Percentiles rank a stretch among this genome's conserved stretches.
Conservation (phyloP, 345 rosid genomes). For the Sonneratia alba region DNA sequence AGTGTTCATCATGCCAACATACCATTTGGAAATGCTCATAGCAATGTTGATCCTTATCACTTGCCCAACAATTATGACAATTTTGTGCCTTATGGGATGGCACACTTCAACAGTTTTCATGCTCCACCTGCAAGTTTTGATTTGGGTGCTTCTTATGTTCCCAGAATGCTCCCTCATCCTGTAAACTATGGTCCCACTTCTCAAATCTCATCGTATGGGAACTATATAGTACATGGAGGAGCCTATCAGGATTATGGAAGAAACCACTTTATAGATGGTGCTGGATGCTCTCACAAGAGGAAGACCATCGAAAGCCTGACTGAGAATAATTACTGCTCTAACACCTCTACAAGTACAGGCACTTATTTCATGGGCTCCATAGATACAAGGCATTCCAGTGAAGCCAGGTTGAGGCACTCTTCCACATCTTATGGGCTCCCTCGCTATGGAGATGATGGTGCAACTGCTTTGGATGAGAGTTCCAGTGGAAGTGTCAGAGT, state of each 20-base stretch:
- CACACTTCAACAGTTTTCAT: conserved; percentile 42
- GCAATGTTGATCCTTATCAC: conserved; percentile 33
- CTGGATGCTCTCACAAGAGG: conserved; percentile 53
- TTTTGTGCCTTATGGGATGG: conserved; percentile 34
- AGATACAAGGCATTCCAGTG: conserved; percentile 34
- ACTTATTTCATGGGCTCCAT: conserved; percentile 24
- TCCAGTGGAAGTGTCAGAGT: conserved; percentile 50
- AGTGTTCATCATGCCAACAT: conserved; percentile 43
- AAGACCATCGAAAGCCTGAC: conserved; percentile 48
- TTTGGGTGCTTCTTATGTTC: conserved; percentile 34
- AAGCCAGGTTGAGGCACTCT: conserved; percentile 30
- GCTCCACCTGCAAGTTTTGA: conserved; percentile 39
- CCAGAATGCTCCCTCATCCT: conserved; percentile 17
- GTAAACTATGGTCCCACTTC: conserved; percentile 33
- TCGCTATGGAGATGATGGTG: conserved; percentile 28
- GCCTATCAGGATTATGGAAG: conserved; percentile 46
- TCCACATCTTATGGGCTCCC: conserved; percentile 29
- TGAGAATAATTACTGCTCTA: conserved; percentile 33
- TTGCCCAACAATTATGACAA: conserved; percentile 35
- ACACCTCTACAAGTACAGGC: conserved; percentile 40
- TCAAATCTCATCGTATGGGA: conserved; percentile 36
- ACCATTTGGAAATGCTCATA: conserved; percentile 20
- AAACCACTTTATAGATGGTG: conserved; percentile 40
- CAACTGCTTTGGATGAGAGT: conserved; percentile 34
- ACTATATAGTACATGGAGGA: conserved; percentile 36